phyloP scores from a whole-genome alignment of 2,329 filamentous ascomycete genomes.

The Ceratocystis eucalypticola region DNA sequence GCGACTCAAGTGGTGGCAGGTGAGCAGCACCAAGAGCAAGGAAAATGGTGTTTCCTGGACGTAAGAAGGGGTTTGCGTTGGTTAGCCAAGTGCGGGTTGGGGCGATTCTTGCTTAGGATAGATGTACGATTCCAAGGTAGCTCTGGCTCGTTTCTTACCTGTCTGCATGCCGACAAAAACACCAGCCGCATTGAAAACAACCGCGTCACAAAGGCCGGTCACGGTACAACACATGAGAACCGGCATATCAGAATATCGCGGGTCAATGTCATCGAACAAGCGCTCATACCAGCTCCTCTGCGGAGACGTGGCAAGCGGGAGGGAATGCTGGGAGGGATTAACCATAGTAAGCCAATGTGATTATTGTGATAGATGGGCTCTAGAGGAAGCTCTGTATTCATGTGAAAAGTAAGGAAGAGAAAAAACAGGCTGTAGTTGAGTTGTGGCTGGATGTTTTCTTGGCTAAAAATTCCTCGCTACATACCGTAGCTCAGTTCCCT shows the following conservation, averaged over 20 bases:
- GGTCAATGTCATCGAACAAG: conserved; percentile 12
- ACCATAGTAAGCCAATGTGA: not conserved
- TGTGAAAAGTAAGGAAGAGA: not conserved
- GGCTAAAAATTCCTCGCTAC: too few relatives aligned
- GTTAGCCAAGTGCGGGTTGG: too few relatives aligned
- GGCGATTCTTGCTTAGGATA: too few relatives aligned
- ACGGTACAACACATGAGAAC: conserved; percentile 30
- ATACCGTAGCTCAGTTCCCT: too few relatives aligned
- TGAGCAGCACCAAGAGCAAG: conserved; percentile 43
- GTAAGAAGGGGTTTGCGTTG: too few relatives aligned
- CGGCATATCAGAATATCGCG: conserved; percentile 25
- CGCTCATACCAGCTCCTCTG: conserved; percentile 6
- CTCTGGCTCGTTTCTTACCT: conserved; percentile 18
- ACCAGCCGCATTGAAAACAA: conserved; percentile 29
- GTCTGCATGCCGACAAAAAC: conserved; percentile 33
- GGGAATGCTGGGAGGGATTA: not conserved
- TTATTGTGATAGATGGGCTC: not conserved
- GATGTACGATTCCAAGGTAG: not conserved
- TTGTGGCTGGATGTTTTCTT: too few relatives aligned
- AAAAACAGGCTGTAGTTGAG: not conserved
- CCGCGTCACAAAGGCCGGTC: conserved; percentile 31
- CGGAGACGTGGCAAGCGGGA: not conserved
- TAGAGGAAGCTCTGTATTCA: not conserved
- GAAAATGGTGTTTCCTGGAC: conserved; percentile 46
- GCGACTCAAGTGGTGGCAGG: conserved; percentile 37